Evolutionary conservation across 768 basidiomycete species (phyloP), one percentile per base, ranked within the genome.

Genomic region (Rubroboletus satanas): DNA sequence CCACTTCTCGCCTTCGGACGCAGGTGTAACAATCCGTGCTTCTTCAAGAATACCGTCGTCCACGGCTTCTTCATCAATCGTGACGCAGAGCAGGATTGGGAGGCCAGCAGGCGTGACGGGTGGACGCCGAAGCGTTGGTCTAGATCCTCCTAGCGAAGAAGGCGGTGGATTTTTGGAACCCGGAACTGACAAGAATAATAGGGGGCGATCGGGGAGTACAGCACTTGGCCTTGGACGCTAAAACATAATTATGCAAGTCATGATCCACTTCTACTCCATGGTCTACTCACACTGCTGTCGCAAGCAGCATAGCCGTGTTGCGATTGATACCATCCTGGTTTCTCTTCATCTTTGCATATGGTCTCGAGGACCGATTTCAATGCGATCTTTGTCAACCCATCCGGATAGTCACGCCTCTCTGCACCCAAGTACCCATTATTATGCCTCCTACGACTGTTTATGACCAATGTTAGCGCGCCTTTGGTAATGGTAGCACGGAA

Each of bases 21-120:
- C 77, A 23, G 79, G 79, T 57, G 73, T 82, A 33, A 81, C 82
- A 3, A 65, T 80, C 43, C 78, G 83, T 54, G 63, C 72, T 2
- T 62, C 74, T 31, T 73, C 75, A 9, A 77, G 75, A 61, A 64
- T 73, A 54, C 74, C 79, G 14, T 64, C 75, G 7, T 73, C 77
- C 29, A 49, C 66, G 6, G 55, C 61, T n/a, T 67, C 68, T 18
- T 49, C 73, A n/a, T 72, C 67, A 6, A 18, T 63, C 45, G 59
- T 73, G 39, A 66, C 49, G 60, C 81, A 51, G 67, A 78, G 48
- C 74, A 80, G 69, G 77, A 82, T 74, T 69, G 83, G 79, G 7
- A 56, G 73, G 26, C 71, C 73, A 14, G 49, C 50, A 18, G 69
- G 80, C 15, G 62, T 74, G 47, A 73, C 71, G 3, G 75, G 73